These are phyloP conservation scores for Physaria fendleri DNA, from an alignment of 345 rosid species.

Conservation along the genomic window DNA sequence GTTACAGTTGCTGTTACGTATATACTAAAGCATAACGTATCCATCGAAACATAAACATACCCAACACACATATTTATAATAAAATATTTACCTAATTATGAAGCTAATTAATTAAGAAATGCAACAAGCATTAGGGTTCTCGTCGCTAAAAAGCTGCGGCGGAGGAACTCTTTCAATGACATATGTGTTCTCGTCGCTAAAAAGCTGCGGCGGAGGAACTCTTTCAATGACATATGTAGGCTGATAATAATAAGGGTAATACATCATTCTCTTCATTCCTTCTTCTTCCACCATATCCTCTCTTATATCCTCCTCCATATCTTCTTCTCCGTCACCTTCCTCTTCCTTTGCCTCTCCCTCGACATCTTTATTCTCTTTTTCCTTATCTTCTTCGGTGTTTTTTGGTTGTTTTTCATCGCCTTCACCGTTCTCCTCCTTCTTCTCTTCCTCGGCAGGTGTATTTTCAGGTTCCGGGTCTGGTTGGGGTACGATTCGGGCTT, in stretches of 20 bases:
- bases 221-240: slow-evolving; percentile 64
- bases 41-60: slow-evolving; percentile 14
- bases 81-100: not conserved
- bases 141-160: slow-evolving; percentile 93
- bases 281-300: slow-evolving; percentile 42
- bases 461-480: slow-evolving; percentile 51
- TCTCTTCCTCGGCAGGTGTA: slow-evolving; percentile 34
- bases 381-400: slow-evolving; percentile 31
- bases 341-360: slow-evolving; percentile 6
- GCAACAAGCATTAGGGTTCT: slow-evolving; percentile 93
- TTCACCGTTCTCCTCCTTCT: slow-evolving; percentile 42
- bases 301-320: slow-evolving; percentile 17
- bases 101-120: slow-evolving; percentile 47
- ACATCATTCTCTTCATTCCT: slow-evolving; percentile 52
- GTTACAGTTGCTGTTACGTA: slow-evolving; percentile 1
- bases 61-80: not conserved
- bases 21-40: slow-evolving; percentile 9
- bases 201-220: slow-evolving; percentile 83
- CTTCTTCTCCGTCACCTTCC: slow-evolving; percentile 8
- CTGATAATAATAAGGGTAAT: slow-evolving; percentile 47
- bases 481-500: slow-evolving; percentile 70
- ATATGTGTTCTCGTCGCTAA: slow-evolving; percentile 87
- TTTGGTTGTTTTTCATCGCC: slow-evolving; percentile 33
- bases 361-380: slow-evolving; percentile 24
- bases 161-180: slow-evolving; percentile 71